phyloP scores from a whole-genome alignment of 768 basidiomycete genomes.

The Lanmaoa pseudosensibilis region DNA sequence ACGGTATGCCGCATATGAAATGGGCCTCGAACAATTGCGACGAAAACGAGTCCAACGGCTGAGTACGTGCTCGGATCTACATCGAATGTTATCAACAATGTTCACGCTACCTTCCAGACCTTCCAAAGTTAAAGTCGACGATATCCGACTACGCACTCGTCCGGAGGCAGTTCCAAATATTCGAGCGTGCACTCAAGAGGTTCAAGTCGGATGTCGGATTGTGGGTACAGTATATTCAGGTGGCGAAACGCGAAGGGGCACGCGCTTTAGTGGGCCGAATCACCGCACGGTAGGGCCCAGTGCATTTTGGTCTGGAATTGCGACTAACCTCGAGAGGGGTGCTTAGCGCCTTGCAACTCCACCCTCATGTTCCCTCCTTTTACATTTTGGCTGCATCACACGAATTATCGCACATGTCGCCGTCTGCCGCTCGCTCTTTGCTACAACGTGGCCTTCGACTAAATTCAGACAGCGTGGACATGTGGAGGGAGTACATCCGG shows the following conservation, averaged over 20 bases:
- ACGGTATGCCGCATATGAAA: constrained; percentile 91
- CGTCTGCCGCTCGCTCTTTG: constrained; percentile 77
- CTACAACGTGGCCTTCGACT: constrained; percentile 85
- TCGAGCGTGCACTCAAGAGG: constrained; percentile 84
- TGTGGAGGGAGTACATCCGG: constrained; percentile 90
- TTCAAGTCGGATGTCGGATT: constrained; percentile 86
- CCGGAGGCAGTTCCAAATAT: constrained; percentile 82
- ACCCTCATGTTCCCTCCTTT: constrained; percentile 72
- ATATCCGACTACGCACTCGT: constrained; percentile 86
- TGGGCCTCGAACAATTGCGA: constrained; percentile 79
- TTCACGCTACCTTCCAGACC: constrained; percentile 23
- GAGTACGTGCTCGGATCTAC: constrained; percentile 44
- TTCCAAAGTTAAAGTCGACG: constrained; percentile 45
- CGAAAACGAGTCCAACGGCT: constrained; percentile 72
- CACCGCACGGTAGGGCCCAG: constrained; percentile 64
- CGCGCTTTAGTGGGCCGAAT: constrained; percentile 77
- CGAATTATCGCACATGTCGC: constrained; percentile 71
- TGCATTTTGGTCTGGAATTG: neutral
- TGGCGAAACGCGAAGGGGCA: constrained; percentile 80
- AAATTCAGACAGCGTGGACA: constrained; percentile 64
- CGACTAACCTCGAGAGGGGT: constrained; percentile 5
- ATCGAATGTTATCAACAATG: neutral
- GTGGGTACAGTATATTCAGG: constrained; percentile 87
- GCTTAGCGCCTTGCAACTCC: constrained; percentile 78
- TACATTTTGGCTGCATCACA: constrained; percentile 86